Evolutionary conservation across 169 alveolate genomes (phyloP).

Genomic region (Cryptosporidium sp.): DNA sequence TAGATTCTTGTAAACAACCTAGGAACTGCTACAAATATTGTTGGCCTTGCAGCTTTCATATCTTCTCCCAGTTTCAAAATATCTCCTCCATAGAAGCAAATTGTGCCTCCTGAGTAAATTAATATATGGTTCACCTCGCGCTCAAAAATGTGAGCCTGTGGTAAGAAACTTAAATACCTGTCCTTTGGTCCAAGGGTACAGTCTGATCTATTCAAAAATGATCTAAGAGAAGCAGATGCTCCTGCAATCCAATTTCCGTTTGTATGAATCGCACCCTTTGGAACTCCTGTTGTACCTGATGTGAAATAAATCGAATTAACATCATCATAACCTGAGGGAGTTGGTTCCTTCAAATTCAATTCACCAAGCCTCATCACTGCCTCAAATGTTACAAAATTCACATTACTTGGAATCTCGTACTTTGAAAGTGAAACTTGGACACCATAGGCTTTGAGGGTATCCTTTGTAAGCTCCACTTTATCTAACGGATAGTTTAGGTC

Average conservation of each 20-base stretch:
- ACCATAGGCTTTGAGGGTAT: conserved; percentile 68
- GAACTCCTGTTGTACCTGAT: conserved; percentile 97
- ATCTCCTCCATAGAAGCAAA: conserved; percentile 93
- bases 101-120: conserved; percentile 80
- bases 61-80: conserved; percentile 91
- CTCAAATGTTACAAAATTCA: conserved; percentile 45
- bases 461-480: conserved; percentile 61
- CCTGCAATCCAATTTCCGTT: conserved; percentile 87
- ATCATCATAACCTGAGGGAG: conserved; percentile 83
- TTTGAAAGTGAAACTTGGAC: conserved; percentile 22
- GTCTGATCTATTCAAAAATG: conserved; percentile 82
- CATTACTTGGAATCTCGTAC: conserved; percentile 56
- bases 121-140: conserved; percentile 85
- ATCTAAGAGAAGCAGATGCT: conserved; percentile 76
- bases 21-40: conserved; percentile 95
- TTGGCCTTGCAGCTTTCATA: conserved; percentile 90
- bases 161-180: conserved; percentile 92
- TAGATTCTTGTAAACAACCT: conserved; percentile 92
- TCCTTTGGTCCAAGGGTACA: conserved; percentile 79
- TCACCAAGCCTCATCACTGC: conserved; percentile 76
- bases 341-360: conserved; percentile 76
- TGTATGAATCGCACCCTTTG: conserved; percentile 97
- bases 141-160: conserved; percentile 96
- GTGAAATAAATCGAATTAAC: conserved; percentile 94
- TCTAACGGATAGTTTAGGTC: conserved; percentile 73